Evolutionary conservation across 306 rosid genomes (phyloP), one percentile per base, ranked within the genome.

Genomic region (Glycine soja): DNA sequence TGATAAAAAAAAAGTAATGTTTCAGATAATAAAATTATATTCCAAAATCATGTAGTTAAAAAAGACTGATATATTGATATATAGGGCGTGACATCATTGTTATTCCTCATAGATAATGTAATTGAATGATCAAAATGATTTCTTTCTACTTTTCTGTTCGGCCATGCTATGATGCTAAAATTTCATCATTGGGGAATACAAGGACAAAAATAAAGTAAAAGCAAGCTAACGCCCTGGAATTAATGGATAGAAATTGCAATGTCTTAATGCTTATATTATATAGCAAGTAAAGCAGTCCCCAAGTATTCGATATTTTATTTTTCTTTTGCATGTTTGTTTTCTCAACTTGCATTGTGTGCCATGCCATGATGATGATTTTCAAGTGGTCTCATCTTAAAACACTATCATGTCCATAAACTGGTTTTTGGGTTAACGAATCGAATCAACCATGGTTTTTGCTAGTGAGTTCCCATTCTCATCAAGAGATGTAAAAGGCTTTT

Each of bases 301-400:
- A 9, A 32, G 16, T 10, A 15, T 47, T 59, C n/a, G 3, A n/a
- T 14, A 32, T n/a, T 3, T 59, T 38, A 4, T 3, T 38, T 38
- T 38, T 38, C 43, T 38, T 38, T 38, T 4, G 43, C 43, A 8
- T 6, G 5, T n/a, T 1, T 18, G 3, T 15, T 50, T 51, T 12
- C 9, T 32, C 54, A 53, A 78, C 69, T 69, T 56, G 74, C 75
- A 40, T 50, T 56, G 51, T 30, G 70, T 56, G 70, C 38, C 61
- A 19, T 56, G 14, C 32, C 16, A 58, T 54, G 32, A 78, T 68
- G 75, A 38, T 38, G 53, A 12, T 3, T 36, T 24, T 12, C 30
- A 53, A 40, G 54, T 66, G 81, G 74, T 19, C 64, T 48, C 64
- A 50, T 4, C 62, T 15, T 14, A 59, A 43, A 43, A 73, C 30